A percentile compares a stretch with the other conserved stretches of the same genome.
phyloP scores from a whole-genome alignment of 352 stramenopile genomes.

The Phytophthora europaea region DNA sequence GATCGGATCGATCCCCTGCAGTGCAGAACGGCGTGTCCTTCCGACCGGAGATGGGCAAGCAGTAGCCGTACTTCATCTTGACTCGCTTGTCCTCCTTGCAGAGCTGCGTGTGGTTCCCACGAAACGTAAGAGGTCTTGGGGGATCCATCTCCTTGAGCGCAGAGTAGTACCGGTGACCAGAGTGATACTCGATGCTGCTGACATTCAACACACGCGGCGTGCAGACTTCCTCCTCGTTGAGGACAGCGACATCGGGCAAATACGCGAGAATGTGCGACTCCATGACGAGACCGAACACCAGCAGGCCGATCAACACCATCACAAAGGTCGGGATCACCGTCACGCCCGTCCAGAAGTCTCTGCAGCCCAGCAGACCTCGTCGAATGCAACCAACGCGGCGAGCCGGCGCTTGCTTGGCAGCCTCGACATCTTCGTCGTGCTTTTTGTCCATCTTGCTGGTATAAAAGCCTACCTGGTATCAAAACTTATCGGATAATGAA shows the following conservation, averaged over 20 bases:
- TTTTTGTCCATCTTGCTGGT: conserved; percentile 6
- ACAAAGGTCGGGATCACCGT: conserved; percentile 29
- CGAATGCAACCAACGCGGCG: not conserved
- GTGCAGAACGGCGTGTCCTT: conserved; percentile 56
- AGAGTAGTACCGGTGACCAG: conserved; percentile 32
- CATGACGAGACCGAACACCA: conserved; percentile 30
- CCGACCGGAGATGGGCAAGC: conserved; percentile 55
- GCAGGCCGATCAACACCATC: conserved; percentile 21
- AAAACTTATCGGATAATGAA: conserved; percentile 8
- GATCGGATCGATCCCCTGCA: conserved; percentile 50
- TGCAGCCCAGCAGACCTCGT: conserved; percentile 1
- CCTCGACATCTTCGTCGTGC: conserved; percentile 3
- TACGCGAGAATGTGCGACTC: conserved; percentile 28
- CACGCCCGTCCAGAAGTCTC: conserved; percentile 29
- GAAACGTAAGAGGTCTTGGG: conserved; percentile 23
- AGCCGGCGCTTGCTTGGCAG: not conserved
- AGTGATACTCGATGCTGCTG: conserved; percentile 31
- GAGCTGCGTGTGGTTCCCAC: conserved; percentile 27
- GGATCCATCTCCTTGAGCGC: conserved; percentile 25
- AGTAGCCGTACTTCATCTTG: conserved; percentile 38
- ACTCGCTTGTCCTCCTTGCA: conserved; percentile 20
- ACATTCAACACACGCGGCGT: not conserved
- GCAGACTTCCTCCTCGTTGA: conserved; percentile 13
- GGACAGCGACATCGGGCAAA: conserved; percentile 9
- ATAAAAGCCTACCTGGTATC: too few species aligned